Conservation (phyloP, 805 yeast species). For the Kazachstania taianensis region DNA sequence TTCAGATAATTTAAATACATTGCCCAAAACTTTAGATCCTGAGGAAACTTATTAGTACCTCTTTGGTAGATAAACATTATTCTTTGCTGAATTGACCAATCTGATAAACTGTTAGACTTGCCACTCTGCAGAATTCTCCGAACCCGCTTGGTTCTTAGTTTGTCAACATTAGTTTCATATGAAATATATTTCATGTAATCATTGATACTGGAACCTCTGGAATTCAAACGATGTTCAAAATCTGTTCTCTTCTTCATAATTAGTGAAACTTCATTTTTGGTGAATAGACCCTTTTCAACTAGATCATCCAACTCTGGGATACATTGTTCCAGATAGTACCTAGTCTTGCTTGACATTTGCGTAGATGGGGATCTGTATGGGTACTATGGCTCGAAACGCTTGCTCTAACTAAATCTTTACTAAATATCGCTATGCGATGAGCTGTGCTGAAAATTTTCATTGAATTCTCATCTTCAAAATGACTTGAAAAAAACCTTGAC, state of each 20-base stretch:
- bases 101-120: slow-evolving; percentile 60
- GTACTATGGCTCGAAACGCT: too few relatives aligned
- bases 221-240: slow-evolving; percentile 81
- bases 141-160: slow-evolving; percentile 61
- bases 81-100: slow-evolving; percentile 79
- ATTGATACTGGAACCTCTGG: slow-evolving; percentile 67
- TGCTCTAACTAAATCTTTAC: too few relatives aligned
- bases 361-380: too few relatives aligned
- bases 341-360: slow-evolving; percentile 47
- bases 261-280: slow-evolving; percentile 67
- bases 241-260: slow-evolving; percentile 92
- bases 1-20: slow-evolving; percentile 62
- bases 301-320: slow-evolving; percentile 91
- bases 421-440: too few relatives aligned
- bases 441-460: too few relatives aligned
- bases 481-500: too few relatives aligned
- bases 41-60: slow-evolving; percentile 71
- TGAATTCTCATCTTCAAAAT: too few relatives aligned
- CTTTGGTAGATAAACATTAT: slow-evolving; percentile 76
- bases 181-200: slow-evolving; percentile 74
- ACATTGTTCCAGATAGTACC: slow-evolving; percentile 53
- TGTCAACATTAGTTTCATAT: slow-evolving; percentile 73
- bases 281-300: slow-evolving; percentile 69
- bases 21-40: slow-evolving; percentile 69
- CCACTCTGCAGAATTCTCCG: slow-evolving; percentile 48